Conservation (phyloP, 768 basidiomycete genomes). For the Baorangia bicolor region DNA sequence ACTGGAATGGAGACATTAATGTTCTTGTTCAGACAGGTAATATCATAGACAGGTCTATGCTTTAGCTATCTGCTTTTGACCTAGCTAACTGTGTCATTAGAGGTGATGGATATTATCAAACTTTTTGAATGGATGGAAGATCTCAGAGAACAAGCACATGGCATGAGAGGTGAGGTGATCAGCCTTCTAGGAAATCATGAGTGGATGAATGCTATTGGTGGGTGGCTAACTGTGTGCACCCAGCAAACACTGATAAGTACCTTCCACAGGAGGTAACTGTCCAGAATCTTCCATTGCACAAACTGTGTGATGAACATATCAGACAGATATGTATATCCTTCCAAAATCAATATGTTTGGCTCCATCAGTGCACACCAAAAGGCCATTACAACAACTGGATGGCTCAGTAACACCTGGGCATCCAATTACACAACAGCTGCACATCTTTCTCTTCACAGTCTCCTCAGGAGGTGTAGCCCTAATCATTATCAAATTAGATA, state of each 20-base stretch:
- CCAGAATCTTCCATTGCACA: background rate
- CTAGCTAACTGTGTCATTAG: constrained; percentile 38
- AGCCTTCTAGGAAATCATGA: constrained; percentile 93
- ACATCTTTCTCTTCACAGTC: constrained; percentile 76
- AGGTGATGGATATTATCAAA: constrained; percentile 85
- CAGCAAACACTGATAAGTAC: constrained; percentile 9
- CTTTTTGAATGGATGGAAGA: constrained; percentile 84
- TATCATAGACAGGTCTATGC: constrained; percentile 80
- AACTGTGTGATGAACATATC: constrained; percentile 5
- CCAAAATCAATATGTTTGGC: constrained; percentile 83
- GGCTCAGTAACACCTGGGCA: constrained; percentile 81
- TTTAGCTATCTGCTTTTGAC: background rate
- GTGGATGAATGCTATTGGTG: constrained; percentile 89
- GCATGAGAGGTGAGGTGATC: constrained; percentile 68
- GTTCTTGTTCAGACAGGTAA: constrained; percentile 95
- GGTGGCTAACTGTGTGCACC: constrained; percentile 6
- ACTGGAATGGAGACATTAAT: constrained; percentile 83
- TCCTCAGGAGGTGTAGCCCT: too few relatives aligned
- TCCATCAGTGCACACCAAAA: constrained; percentile 67
- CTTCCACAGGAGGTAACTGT: constrained; percentile 64
- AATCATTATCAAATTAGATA: too few relatives aligned
- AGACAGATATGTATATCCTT: constrained; percentile 76
- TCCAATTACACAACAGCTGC: constrained; percentile 80
- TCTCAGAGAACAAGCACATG: constrained; percentile 71
- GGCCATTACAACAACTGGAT: constrained; percentile 70